Base-by-base conservation (phyloP, 352 stramenopile species). In the Globisporangium heterothallicum region DNA sequence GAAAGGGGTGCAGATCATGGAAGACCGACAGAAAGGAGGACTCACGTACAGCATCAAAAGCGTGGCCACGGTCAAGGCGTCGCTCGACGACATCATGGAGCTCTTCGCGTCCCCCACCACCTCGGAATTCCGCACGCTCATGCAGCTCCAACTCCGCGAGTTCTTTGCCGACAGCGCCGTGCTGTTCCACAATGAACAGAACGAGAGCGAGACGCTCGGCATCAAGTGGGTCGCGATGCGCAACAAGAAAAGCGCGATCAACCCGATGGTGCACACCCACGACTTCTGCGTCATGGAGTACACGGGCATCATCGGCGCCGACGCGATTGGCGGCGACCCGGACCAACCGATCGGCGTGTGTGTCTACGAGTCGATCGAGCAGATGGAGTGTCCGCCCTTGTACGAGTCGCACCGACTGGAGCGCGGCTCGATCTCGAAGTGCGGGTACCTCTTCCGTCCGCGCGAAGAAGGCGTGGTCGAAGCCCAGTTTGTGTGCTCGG, bases 231-330 rank as follows among this genome's bases (percentile, higher is more conserved):
- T 84, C 32, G 81, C 78, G 16, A 72, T 80, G 30, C 66, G 78
- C 25, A 74, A 70, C 45, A 88, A 88, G 56, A 87, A 88, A 61
- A 78, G 67, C 19, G 61, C 67, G 29, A 63, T 78, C 19, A 72
- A 64, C 38, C 66, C 59, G 19, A 71, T 68, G 48, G 48, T 74
- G 21, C 67, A 71, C 44, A 64, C 61, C 34, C 60, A 79, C 27
- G 81, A 92, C 58, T 85, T 89, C 19, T 92, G 81, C 45, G 45
- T 92, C 10, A 58, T 92, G 22, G 81, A 92, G 61, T 92, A 92
- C 63, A 68, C 76, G 0, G 81, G 78, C 32, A 66, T 92, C 36
- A 42, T 89, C 7, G 69, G 74, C 12, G 60, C 74, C 4, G 78
- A 86, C 38, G 43, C 68, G 1, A 62, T 88, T 26, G 75, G 80